Evolutionary conservation across 202 grass and related monocot species (phyloP), one percentile per base, ranked within the genome.

Genomic region (Bolboschoenoplectus hybrid): DNA sequence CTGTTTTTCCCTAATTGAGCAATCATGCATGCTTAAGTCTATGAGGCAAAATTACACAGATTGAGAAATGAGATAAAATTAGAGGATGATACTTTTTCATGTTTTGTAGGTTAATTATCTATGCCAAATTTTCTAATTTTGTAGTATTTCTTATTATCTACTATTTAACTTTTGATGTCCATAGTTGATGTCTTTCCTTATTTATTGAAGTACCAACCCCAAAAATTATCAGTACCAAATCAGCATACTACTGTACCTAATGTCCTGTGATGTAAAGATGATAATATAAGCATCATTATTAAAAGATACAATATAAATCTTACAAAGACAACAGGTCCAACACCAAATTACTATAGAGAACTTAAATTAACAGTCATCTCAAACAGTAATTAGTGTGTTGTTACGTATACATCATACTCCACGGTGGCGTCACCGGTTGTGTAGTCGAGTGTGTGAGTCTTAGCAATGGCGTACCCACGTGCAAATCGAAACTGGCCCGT

Each of bases 371-470:
- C 74, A 77, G 39, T 34, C 20, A 77, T 77, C 11, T 77, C 6
- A 5, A 26, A 50, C 26, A 38, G 6, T 40, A 9, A 78, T 57
- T 58, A 78, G 34, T 78, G 74, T 57, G 51, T 57, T 57, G 74
- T 84, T 12, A 97, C 85, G 5, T 91, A 93, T 64, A 97, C 88
- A 47, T 95, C 6, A 63, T 97, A 97, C 88, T 95, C 92, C 66
- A 95, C 89, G 35, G 66, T 77, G 85, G 91, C 92, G 1, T 93
- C 91, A 9, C 91, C 88, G 41, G 86, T 92, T 4, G 17, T 36
- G 56, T 41, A 0, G 80, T 89, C 83, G 17, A 92, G 0, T 16
- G 73, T 85, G 55, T 85, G 89, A 0, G 92, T 95, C 6, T 78
- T 84, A n/a, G 91, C 89, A 67, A 74, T 67, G 7, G 91, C 93